Percentiles rank a stretch among this genome's conserved stretches.
Evolutionary conservation across 2,329 filamentous ascomycete species (phyloP).

Genomic region (Macrophomina pseudophaseolina): DNA sequence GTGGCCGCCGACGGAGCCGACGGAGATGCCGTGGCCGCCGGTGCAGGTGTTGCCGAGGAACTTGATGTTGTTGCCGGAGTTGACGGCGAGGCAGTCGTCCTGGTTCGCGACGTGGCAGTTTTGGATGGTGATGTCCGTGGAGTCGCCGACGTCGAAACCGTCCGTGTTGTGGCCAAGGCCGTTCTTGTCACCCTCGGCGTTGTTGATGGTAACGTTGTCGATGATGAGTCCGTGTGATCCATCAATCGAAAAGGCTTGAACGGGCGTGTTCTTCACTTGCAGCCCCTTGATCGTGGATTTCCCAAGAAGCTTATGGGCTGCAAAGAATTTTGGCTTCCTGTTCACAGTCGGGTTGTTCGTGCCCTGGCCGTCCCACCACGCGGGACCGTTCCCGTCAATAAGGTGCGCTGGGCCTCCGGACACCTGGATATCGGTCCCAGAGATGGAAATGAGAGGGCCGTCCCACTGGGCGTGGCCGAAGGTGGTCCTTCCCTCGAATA

Average conservation of each 20-base stretch:
- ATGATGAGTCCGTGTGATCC: slow-evolving; percentile 52
- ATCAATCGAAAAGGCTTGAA: slow-evolving; percentile 59
- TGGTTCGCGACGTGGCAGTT: slow-evolving; percentile 62
- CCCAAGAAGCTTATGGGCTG: slow-evolving; percentile 57
- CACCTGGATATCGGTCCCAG: slow-evolving; percentile 64
- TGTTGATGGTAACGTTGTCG: slow-evolving; percentile 57
- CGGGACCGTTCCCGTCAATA: slow-evolving; percentile 62
- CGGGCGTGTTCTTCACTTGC: slow-evolving; percentile 55
- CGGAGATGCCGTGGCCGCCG: slow-evolving; percentile 63
- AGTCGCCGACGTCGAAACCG: slow-evolving; percentile 61
- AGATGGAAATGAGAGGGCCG: slow-evolving; percentile 67
- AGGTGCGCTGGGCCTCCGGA: slow-evolving; percentile 61
- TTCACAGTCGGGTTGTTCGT: slow-evolving; percentile 53
- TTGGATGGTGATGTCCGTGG: slow-evolving; percentile 55
- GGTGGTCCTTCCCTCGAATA: slow-evolving; percentile 69
- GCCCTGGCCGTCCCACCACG: slow-evolving; percentile 58
- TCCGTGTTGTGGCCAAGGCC: slow-evolving; percentile 58
- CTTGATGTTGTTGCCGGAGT: slow-evolving; percentile 56
- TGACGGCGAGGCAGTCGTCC: slow-evolving; percentile 65
- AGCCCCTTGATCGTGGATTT: slow-evolving; percentile 55
- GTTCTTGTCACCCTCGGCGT: slow-evolving; percentile 57
- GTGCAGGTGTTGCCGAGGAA: slow-evolving; percentile 51
- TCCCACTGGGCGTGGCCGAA: slow-evolving; percentile 70
- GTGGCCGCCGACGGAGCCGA: slow-evolving; percentile 64
- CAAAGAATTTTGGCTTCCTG: slow-evolving; percentile 58